Conservation (phyloP, 2,329 filamentous ascomycete genomes). For the Pyrenochaeta sp. region DNA sequence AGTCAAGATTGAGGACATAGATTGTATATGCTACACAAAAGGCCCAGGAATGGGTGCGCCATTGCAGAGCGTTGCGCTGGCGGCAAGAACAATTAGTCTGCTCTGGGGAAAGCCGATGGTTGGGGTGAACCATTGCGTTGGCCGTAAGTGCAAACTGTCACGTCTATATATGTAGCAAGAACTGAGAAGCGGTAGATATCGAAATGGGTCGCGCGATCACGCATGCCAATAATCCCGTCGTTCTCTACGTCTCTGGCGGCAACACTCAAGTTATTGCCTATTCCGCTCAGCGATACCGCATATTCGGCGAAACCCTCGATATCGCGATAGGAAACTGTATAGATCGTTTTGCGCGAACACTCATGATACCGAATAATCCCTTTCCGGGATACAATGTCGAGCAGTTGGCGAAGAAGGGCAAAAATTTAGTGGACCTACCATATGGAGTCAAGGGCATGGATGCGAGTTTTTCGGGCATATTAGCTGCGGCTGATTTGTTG, state of each 20-base stretch:
- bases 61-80: constrained; percentile 84
- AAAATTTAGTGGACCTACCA: constrained; percentile 81
- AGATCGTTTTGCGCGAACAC: constrained; percentile 90
- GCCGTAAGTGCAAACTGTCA: constrained; percentile 61
- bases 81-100: constrained; percentile 79
- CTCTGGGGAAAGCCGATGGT: constrained; percentile 91
- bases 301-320: constrained; percentile 97
- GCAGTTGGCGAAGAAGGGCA: constrained; percentile 81
- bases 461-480: constrained; percentile 91
- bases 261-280: constrained; percentile 99
- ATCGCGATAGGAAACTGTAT: constrained; percentile 98
- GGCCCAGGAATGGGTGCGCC: constrained; percentile 98
- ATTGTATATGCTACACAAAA: constrained; percentile 95
- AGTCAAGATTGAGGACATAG: constrained; percentile 67
- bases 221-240: constrained; percentile 87
- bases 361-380: constrained; percentile 92
- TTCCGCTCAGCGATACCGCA: constrained; percentile 91
- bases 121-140: constrained; percentile 97
- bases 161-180: neutral
- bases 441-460: constrained; percentile 99
- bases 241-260: constrained; percentile 93
- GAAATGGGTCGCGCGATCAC: constrained; percentile 98
- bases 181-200: constrained; percentile 66
- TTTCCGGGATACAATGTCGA: constrained; percentile 99
- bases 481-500: constrained; percentile 82